Evolutionary conservation across 1,139 yeast species (phyloP), one percentile per base, ranked within the genome.

Genomic region (Sugiyamaella xylanicola): DNA sequence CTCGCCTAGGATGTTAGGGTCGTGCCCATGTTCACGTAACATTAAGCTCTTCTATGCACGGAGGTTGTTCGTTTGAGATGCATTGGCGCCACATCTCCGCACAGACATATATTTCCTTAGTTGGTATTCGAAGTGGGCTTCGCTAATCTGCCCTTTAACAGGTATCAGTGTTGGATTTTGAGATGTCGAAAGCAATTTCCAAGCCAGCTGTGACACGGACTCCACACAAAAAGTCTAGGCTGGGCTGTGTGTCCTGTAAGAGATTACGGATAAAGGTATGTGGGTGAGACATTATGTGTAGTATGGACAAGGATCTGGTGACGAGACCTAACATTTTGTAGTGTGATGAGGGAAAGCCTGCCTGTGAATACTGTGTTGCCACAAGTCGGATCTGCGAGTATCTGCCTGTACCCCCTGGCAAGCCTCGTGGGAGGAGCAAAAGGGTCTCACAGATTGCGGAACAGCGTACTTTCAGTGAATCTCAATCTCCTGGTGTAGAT

Each of bases 181-280:
- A 32, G 15, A 32, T 32, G 37, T 32, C 37, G 4, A 32, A 13
- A 15, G 15, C 15, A n/a, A n/a, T 11, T 8, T 8, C 8, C 13
- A 32, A 32, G 37, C 15, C 37, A 4, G 15, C 13, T 8, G 13
- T 15, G 15, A 32, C 17, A 17, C 21, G 54, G 37, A 22, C 49
- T 35, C n/a, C 54, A 3, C 50, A 51, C 17, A 51, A 37, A 25
- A 56, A 56, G 42, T 56, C 61, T 5, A 39, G 59, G 15, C 40
- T 37, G 15, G 61, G 59, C 3, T 58, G 61, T 42, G 27, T 40
- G n/a, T 56, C 59, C 16, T 59, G 61, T 44, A 56, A 55, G 46
- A 56, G 46, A 22, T 51, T 59, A 19, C 51, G 58, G 37, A 59
- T 59, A 22, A 56, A 55, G 48, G 58, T 54, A 20, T 27, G 57